Conservation (phyloP, 2,329 filamentous ascomycete species). For the Eutypella sp. region DNA sequence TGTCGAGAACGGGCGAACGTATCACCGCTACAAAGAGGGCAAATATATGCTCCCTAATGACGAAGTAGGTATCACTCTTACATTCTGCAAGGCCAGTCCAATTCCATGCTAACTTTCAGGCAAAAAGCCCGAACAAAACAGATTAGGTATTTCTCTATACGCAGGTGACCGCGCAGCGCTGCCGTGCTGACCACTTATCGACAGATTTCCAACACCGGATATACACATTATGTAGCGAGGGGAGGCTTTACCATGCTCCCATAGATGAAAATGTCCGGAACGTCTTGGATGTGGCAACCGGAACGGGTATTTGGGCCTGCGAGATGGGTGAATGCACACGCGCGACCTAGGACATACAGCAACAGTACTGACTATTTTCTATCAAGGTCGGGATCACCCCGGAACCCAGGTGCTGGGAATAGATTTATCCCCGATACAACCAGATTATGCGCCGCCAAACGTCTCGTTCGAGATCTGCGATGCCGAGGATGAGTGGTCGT, state of each 20-base stretch:
- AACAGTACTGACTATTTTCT: not conserved
- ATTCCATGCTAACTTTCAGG: not conserved
- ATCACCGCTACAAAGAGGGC: conserved; percentile 21
- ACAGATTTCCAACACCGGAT: conserved; percentile 22
- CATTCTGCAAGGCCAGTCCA: not conserved
- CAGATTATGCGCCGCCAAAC: conserved; percentile 19
- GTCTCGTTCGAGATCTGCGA: conserved; percentile 23
- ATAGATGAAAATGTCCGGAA: conserved; percentile 8
- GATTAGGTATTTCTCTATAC: conserved; percentile 10
- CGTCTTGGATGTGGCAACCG: conserved; percentile 15
- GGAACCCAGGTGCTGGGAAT: conserved; percentile 13
- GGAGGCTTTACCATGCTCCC: conserved; percentile 17
- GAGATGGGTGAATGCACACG: conserved; percentile 12
- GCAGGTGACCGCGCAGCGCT: no score
- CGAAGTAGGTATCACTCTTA: conserved; percentile 9
- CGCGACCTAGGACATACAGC: not conserved
- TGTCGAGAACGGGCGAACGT: conserved; percentile 20
- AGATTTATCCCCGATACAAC: conserved; percentile 20
- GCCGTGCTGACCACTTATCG: no score
- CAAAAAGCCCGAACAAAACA: conserved; percentile 15
- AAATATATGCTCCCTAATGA: conserved; percentile 23
- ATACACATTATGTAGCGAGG: conserved; percentile 16
- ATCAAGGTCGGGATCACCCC: conserved; percentile 15
- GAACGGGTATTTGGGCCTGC: conserved; percentile 19
- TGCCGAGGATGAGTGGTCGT: conserved; percentile 22